Evolutionary conservation across 2,329 filamentous ascomycete genomes (phyloP), one percentile per base, ranked within the genome.

Genomic region (Colletotrichum sojae): DNA sequence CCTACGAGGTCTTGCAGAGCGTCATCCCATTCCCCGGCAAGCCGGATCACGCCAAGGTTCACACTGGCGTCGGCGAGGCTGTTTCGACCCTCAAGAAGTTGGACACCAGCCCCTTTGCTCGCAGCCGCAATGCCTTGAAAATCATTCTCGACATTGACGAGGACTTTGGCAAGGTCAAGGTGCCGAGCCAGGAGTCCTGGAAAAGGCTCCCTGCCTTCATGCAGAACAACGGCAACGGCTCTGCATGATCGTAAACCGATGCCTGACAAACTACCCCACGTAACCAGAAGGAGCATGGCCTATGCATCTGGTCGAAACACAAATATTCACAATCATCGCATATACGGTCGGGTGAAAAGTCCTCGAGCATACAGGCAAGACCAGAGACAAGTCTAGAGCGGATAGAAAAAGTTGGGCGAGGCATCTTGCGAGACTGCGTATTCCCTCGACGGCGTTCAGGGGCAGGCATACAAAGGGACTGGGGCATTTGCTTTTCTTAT

Each of bases 71-170:
- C 45, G 80, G 88, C 18, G 91, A 92, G 73, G 90, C 89, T 2
- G 84, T 89, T 43, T 84, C 90, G 6, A 88, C 89, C 12, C 81
- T 93, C 64, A 85, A 86, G 73, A 91, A 90, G 70, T 90, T 80
- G 59, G 80, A 84, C 71, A 81, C 83, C 25, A 87, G 82, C 71
- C 87, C 88, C 16, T 85, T 87, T 72, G 82, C 82, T 54, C 83
- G 87, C 75, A 97, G 93, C 81, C 88, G 94, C 70, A 98, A 98
- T 79, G 95, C 95, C 12, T 86, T 98, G 74, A 98, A 98, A 88
- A 93, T 98, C 75, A 95, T 98, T 75, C 89, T 98, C 56, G 95
- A 98, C 80, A 85, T 98, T 70, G 95, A 98, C 78, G 91, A 96
- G 83, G 93, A 97, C 78, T 98, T 98, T 84, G 95, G 95, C 71